Evolutionary conservation across 2,329 filamentous ascomycete genomes (phyloP), one percentile per base, ranked within the genome.

Genomic region (Colletotrichum kahawae): DNA sequence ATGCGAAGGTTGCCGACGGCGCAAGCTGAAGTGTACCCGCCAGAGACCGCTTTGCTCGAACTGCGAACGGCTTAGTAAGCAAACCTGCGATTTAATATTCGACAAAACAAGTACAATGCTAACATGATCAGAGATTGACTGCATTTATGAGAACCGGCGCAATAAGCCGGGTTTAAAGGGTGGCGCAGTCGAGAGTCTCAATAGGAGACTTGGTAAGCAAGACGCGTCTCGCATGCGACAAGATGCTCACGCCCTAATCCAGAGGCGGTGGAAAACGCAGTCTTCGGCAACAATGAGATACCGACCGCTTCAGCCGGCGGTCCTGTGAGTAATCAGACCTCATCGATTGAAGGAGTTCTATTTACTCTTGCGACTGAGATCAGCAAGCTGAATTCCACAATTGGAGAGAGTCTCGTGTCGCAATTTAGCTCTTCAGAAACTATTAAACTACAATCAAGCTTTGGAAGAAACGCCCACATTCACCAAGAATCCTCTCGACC

Each of bases 71-170:
- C n/a, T 57, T 24, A 7, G 54, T 29, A 1, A 57, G 21, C 2
- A 0, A 8, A 5, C 7, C n/a, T 48, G 10, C 1, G 13, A 4
- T 48, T 7, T 5, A 0, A 21, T 18, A 0, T 21, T 48, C 10
- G 10, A 48, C n/a, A 4, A 18, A 48, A 21, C 3, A 21, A 48
- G 24, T 24, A 24, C 24, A 24, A 24, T 24, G 10, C n/a, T 48
- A 4, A 21, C 1, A 48, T 0, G 12, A 12, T 1, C n/a, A 57
- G 54, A 29, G 7, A 29, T 57, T 57, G 13, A 57, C 24, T 57
- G 14, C 5, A 29, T 57, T 24, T 16, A 57, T 29, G 24, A 57
- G 4, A 57, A 57, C 0, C 14, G 21, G 27, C 21, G 54, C 12
- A 27, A 57, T 27, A 57, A 57, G 10, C 13, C 24, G 8, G 54